These are phyloP conservation scores for Pseudoturritis turrita DNA, from an alignment of 345 rosid genomes.

Conservation along the genomic window DNA sequence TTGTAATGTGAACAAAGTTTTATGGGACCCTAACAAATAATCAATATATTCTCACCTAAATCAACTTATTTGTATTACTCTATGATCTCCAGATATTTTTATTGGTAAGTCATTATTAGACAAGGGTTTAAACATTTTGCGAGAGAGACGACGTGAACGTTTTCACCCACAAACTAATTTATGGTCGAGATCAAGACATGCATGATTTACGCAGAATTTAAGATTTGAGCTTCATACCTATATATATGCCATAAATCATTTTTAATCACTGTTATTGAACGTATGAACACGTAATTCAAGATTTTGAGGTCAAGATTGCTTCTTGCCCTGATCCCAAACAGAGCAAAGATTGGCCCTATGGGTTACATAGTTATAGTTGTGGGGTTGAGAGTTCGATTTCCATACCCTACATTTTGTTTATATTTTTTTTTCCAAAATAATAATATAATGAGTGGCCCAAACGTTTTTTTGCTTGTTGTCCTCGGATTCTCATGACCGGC, in stretches of 20 bases:
- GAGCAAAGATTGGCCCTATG: no score
- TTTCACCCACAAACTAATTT: conserved; percentile 6
- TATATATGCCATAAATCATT: background rate
- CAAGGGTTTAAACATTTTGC: conserved; percentile 8
- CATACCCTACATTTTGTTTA: no score
- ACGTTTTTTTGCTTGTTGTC: no score
- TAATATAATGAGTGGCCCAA: no score
- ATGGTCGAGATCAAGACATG: conserved; percentile 29
- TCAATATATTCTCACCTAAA: conserved; percentile 11
- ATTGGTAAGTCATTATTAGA: background rate
- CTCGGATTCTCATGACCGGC: no score
- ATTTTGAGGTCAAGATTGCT: no score
- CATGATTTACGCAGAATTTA: conserved; percentile 21
- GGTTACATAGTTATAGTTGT: no score
- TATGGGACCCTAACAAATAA: background rate
- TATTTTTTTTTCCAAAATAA: no score
- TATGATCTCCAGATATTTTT: conserved; percentile 3
- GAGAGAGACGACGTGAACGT: conserved; percentile 25
- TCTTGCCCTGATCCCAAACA: no score
- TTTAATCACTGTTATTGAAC: background rate
- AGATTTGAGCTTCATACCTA: conserved; percentile 14
- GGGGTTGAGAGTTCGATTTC: no score
- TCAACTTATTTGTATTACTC: conserved; percentile 10
- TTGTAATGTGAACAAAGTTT: conserved; percentile 12
- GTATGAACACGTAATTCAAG: background rate